These are phyloP conservation scores for Myxozyma neglecta DNA, from an alignment of 805 yeast genomes.

Conservation along the genomic window DNA sequence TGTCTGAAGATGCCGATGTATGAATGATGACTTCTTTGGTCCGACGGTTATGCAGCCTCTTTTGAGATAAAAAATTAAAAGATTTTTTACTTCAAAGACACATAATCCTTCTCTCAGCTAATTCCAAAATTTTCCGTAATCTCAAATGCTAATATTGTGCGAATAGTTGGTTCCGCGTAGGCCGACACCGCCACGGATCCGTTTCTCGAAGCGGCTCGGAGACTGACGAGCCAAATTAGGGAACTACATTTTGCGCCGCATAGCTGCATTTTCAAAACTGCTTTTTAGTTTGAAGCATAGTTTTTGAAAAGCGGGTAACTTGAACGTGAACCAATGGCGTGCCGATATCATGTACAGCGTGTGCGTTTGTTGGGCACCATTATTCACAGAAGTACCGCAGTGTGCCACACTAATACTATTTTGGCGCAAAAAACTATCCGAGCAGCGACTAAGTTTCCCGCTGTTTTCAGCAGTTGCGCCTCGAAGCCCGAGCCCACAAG, in stretches of 20 bases:
- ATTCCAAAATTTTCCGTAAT: too few relatives aligned
- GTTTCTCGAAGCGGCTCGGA: too few relatives aligned
- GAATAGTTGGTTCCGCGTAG: too few relatives aligned
- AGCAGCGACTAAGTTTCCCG: background rate
- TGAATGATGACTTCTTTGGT: background rate
- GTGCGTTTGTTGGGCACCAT: background rate
- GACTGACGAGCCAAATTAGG: too few relatives aligned
- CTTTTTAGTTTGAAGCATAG: background rate
- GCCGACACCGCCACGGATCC: too few relatives aligned
- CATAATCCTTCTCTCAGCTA: too few relatives aligned
- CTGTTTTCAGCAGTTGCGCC: background rate
- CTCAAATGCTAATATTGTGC: too few relatives aligned
- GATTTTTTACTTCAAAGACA: too few relatives aligned
- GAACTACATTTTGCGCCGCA: too few relatives aligned
- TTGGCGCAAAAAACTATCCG: background rate
- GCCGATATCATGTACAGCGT: background rate
- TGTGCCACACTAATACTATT: background rate
- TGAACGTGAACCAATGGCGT: constrained; percentile 11
- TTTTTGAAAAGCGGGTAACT: background rate
- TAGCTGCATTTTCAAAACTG: background rate
- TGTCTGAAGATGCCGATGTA: background rate
- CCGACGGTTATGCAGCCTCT: too few relatives aligned
- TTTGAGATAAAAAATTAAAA: too few relatives aligned
- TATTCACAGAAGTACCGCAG: background rate
- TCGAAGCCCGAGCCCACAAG: background rate